Base-by-base conservation (phyloP, 129 eudicot genomes). In the Arctium minus region DNA sequence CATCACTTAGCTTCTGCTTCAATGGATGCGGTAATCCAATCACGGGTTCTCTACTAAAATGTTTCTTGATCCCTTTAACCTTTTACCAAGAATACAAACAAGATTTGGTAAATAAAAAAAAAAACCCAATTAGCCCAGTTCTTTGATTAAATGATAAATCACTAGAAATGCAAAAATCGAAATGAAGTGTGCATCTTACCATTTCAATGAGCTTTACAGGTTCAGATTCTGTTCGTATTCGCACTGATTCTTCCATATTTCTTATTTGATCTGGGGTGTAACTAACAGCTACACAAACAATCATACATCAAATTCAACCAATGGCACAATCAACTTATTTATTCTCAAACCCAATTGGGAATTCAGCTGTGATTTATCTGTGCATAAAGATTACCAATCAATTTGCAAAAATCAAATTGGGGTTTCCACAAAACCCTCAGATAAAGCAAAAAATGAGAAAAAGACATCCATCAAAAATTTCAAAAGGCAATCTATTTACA, bases 201-300 rank as follows among this genome's bases (percentile, higher is more conserved):
- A 92, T 78, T 83, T 86, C 79, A 70, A 94, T 88, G 76, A 94
- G 97, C 72, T 94, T 89, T 35, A 74, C 50, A 32, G 98, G 98
- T 83, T 92, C 89, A 78, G 92, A 81, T 78, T 85, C 93, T 83
- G 82, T 89, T 67, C 97, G 84, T 74, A 94, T 89, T 79, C 75
- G 79, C 75, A 83, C 83, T 7, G 97, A 89, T 68, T 94, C 98
- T 87, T 94, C 95, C 97, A 92, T 94, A 74, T 76, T 92, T 84
- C 78, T 89, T 67, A 90, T 86, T 81, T 94, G 93, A 82, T 88
- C 90, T 60, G 91, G 86, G 3, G 92, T 85, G 83, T 94, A 92
- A 86, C 82, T 89, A 85, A 79, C 85, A 77, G 76, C 98, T 74
- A 77, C 69, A 80, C 69, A 80, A 27, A 75, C 71, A 80, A 53